Conservation (phyloP, 495 filamentous ascomycete species). For the Tuber aestivum region DNA sequence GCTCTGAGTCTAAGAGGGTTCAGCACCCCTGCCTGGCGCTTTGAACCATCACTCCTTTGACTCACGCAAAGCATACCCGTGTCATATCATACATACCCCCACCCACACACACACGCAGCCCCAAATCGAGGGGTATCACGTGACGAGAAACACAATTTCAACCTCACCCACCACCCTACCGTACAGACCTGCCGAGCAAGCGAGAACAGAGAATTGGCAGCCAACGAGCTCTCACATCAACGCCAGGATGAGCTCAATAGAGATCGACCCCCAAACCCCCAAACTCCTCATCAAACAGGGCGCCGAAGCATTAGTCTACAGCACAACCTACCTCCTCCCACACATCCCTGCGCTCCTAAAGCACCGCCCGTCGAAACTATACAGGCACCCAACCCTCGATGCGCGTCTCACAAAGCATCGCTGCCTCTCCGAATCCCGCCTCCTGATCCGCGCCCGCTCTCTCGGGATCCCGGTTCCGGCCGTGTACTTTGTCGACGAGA, state of each 20-base stretch:
- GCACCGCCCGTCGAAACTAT: constrained; percentile 85
- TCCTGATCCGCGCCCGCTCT: constrained; percentile 45
- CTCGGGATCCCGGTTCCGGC: constrained; percentile 38
- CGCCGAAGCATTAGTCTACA: constrained; percentile 91
- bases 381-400: constrained; percentile 88
- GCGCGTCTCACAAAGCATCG: constrained; percentile 77
- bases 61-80: background rate
- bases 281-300: constrained; percentile 71
- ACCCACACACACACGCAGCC: background rate
- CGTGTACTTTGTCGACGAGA: constrained; percentile 44
- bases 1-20: background rate
- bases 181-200: background rate
- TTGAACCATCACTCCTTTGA: background rate
- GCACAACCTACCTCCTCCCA: constrained; percentile 69
- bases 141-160: background rate
- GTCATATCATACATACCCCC: too few species aligned
- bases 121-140: background rate
- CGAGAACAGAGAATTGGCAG: background rate
- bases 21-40: background rate
- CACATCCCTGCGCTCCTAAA: constrained; percentile 72
- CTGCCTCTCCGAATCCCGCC: constrained; percentile 78
- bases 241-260: background rate
- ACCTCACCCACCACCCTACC: background rate
- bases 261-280: constrained; percentile 11
- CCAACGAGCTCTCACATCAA: background rate